A percentile compares a stretch with the other conserved stretches of the same genome.
These are phyloP conservation scores for Nicotiana attenuata DNA, from an alignment of 257 asterid species.

Conservation along the genomic window DNA sequence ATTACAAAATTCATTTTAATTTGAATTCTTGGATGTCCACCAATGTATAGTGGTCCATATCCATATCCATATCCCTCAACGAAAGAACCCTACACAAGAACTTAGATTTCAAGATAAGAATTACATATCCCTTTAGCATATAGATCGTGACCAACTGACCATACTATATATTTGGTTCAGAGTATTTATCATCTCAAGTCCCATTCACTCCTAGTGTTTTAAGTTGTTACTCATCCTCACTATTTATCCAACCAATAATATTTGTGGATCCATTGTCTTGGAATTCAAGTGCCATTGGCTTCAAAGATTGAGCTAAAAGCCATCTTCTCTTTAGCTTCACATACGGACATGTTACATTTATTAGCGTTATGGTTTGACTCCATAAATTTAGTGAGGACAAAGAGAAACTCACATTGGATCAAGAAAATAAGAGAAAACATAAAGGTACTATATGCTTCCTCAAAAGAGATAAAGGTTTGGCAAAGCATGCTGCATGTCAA, in stretches of 20 bases:
- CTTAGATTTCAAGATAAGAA: slow-evolving; percentile 12
- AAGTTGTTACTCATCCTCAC: background rate
- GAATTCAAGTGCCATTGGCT: background rate
- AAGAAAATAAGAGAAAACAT: slow-evolving; percentile 6
- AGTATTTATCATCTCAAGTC: slow-evolving; percentile 20
- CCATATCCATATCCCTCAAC: no score
- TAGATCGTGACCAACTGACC: slow-evolving; percentile 10
- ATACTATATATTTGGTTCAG: slow-evolving; percentile 15
- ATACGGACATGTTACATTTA: background rate
- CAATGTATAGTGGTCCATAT: no score
- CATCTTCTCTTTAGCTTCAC: background rate
- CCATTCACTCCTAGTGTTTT: slow-evolving; percentile 10
- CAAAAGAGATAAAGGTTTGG: background rate
- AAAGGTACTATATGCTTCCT: slow-evolving; percentile 14
- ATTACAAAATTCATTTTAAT: no score
- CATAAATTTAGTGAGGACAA: background rate
- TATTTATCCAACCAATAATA: background rate
- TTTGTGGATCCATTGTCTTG: background rate
- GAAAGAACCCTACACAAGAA: background rate
- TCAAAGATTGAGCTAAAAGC: background rate
- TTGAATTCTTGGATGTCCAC: no score
- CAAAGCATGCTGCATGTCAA: slow-evolving; percentile 12
- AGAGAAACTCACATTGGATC: slow-evolving; percentile 3
- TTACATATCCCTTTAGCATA: background rate
- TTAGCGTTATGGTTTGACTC: background rate